Conservation (phyloP, 352 stramenopile species). For the Globisporangium abappressorium region DNA sequence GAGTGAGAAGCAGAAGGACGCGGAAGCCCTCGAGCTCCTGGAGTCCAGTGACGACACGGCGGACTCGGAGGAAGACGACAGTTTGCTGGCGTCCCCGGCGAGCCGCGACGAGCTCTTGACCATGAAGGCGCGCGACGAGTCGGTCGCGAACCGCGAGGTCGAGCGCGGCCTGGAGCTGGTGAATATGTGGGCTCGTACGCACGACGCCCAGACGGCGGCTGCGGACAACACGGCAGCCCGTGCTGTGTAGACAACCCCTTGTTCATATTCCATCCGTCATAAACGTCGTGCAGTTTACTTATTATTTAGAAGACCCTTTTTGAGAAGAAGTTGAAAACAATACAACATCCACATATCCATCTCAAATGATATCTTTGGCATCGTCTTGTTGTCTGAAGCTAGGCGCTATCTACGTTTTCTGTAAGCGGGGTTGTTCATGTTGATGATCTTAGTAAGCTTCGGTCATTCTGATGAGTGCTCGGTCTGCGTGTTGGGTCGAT, state of each 20-base stretch:
- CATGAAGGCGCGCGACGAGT: conserved; percentile 33
- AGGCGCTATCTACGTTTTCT: neutral
- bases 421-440: neutral
- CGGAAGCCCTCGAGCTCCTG: conserved; percentile 50
- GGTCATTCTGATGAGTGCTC: too few species aligned
- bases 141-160: conserved; percentile 37
- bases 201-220: conserved; percentile 9
- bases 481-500: too few species aligned
- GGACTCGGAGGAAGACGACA: conserved; percentile 54
- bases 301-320: conserved; percentile 8
- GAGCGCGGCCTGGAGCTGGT: conserved; percentile 64
- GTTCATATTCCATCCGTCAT: neutral
- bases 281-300: neutral
- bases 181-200: conserved; percentile 44
- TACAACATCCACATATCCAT: neutral
- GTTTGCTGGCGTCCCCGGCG: conserved; percentile 17
- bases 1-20: conserved; percentile 25
- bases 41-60: conserved; percentile 64
- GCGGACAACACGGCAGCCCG: conserved; percentile 1
- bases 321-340: conserved; percentile 1
- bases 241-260: conserved; percentile 6
- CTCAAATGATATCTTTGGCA: neutral
- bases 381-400: neutral
- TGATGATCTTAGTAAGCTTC: neutral
- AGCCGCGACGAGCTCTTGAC: conserved; percentile 24